These are phyloP conservation scores for Eucalyptus tenuipes DNA, from an alignment of 345 rosid genomes.

Conservation along the genomic window DNA sequence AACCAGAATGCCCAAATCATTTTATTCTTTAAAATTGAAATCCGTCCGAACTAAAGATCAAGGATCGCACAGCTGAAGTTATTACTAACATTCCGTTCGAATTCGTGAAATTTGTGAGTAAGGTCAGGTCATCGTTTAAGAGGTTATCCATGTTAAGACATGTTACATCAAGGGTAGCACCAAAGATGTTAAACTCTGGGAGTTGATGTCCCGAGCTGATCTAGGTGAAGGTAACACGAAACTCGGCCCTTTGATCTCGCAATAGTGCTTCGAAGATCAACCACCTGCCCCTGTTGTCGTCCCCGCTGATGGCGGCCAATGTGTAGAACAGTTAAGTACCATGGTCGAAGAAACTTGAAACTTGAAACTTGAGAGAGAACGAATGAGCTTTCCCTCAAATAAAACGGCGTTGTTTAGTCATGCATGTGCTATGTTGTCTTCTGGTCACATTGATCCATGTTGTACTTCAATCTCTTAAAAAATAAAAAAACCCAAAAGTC, in stretches of 20 bases:
- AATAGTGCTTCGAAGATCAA: neutral
- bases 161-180: fast-evolving
- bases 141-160: neutral
- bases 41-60: too few relatives aligned
- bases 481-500: too few relatives aligned
- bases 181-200: neutral
- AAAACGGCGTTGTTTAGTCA: neutral
- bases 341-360: too few relatives aligned
- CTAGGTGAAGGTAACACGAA: neutral
- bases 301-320: neutral
- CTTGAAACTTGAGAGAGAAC: neutral
- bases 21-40: too few relatives aligned
- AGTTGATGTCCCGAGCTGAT: neutral
- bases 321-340: neutral
- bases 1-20: too few relatives aligned
- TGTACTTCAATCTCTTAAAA: too few relatives aligned
- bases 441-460: neutral
- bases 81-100: too few relatives aligned
- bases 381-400: neutral
- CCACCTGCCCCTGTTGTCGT: neutral
- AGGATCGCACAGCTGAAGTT: too few relatives aligned
- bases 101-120: too few relatives aligned
- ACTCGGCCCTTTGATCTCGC: neutral
- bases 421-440: neutral
- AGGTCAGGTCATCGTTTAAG: too few relatives aligned